A percentile compares a stretch with the other conserved stretches of the same genome.
These are phyloP conservation scores for Lachnellula hyalina DNA, from an alignment of 2,329 filamentous ascomycete species.

Conservation along the genomic window DNA sequence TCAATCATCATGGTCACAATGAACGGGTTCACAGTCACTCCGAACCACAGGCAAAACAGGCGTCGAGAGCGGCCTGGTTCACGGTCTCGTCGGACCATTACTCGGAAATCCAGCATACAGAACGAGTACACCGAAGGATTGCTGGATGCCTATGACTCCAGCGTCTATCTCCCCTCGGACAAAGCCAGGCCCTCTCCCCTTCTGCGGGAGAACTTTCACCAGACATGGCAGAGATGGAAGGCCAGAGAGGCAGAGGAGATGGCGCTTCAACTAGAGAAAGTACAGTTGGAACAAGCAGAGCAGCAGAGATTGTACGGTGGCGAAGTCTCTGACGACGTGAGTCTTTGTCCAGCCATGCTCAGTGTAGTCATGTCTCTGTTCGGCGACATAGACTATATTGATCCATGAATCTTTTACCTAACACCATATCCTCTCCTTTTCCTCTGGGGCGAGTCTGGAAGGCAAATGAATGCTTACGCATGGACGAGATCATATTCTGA, in stretches of 20 bases:
- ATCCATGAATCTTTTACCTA: slow-evolving; percentile 23
- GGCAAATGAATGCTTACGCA: slow-evolving; percentile 24
- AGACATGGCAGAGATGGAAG: slow-evolving; percentile 30
- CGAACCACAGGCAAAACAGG: slow-evolving; percentile 27
- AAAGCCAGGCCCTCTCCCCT: slow-evolving; percentile 25
- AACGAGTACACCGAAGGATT: slow-evolving; percentile 24
- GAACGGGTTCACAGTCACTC: slow-evolving; percentile 19
- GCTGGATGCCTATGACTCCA: slow-evolving; percentile 23
- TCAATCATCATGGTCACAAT: slow-evolving; percentile 15
- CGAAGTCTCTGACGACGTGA: slow-evolving; percentile 28
- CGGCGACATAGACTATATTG: slow-evolving; percentile 31
- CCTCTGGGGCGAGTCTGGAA: slow-evolving; percentile 11
- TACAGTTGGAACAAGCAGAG: slow-evolving; percentile 22
- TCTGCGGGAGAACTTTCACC: slow-evolving; percentile 29
- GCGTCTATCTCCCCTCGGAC: slow-evolving; percentile 24
- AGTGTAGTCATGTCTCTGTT: slow-evolving; percentile 29
- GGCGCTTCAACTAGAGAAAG: slow-evolving; percentile 20
- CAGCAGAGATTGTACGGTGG: slow-evolving; percentile 28
- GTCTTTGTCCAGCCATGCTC: slow-evolving; percentile 30
- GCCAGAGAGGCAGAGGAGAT: slow-evolving; percentile 26
- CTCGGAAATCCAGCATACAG: slow-evolving; percentile 22
- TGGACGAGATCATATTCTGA: background rate
- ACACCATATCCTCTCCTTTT: slow-evolving; percentile 6
- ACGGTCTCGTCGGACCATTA: slow-evolving; percentile 25
- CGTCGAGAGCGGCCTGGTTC: slow-evolving; percentile 30